Conservation (phyloP, 164 flowering plant species). For the Buxus sempervirens region DNA sequence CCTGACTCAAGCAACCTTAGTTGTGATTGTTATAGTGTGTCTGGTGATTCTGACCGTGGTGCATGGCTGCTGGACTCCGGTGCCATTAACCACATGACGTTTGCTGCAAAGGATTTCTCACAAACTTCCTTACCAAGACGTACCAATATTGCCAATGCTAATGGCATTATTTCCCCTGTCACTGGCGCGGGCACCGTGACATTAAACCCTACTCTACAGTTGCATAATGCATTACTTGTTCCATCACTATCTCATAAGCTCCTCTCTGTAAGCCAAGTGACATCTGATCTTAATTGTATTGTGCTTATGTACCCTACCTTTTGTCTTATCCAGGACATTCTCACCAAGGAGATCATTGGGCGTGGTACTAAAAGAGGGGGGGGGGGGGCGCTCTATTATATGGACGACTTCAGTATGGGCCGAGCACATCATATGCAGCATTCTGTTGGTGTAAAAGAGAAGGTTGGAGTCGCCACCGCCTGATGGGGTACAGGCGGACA, state of each 20-base stretch:
- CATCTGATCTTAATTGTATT: constrained; percentile 6
- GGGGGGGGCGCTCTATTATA: not conserved
- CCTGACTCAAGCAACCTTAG: not conserved
- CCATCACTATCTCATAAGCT: constrained; percentile 10
- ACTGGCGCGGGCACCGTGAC: constrained; percentile 2
- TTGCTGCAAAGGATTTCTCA: not conserved
- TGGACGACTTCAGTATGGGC: constrained; percentile 8
- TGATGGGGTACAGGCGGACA: no score
- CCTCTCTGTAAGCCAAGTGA: constrained; percentile 10
- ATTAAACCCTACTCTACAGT: not conserved
- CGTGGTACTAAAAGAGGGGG: no score
- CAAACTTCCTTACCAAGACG: not conserved
- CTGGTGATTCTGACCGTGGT: not conserved
- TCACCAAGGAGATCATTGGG: no score
- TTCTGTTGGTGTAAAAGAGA: no score
- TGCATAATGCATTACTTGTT: constrained; percentile 9
- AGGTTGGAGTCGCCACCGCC: no score
- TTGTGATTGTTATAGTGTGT: not conserved
- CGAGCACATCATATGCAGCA: no score
- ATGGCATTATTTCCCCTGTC: not conserved
- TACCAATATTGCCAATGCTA: constrained; percentile 2
- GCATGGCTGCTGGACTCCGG: constrained; percentile 11
- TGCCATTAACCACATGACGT: constrained; percentile 13
- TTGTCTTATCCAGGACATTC: no score
- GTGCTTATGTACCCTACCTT: constrained; percentile 6